These are phyloP conservation scores for Mucor plumbeus DNA, from an alignment of 371 early-diverging fungal genomes.

Conservation along the genomic window DNA sequence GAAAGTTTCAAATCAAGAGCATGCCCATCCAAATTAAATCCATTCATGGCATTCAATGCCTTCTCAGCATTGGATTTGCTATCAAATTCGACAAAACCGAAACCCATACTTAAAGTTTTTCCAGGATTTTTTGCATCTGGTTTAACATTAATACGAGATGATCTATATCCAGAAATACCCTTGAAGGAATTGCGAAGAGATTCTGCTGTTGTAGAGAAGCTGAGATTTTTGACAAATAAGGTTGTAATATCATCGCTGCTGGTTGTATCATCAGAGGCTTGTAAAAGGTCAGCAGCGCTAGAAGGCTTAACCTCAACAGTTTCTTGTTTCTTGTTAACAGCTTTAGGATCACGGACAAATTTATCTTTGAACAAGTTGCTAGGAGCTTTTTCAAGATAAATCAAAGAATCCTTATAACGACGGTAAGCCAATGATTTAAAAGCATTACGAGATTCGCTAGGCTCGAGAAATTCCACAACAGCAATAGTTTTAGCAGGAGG, in stretches of 20 bases:
- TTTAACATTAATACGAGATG: conserved; percentile 80
- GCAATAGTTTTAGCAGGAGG: conserved; percentile 96
- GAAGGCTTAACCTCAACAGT: conserved; percentile 32
- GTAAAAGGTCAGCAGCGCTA: conserved; percentile 52
- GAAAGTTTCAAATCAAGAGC: conserved; percentile 87
- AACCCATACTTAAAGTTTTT: conserved; percentile 89
- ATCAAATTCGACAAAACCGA: conserved; percentile 95
- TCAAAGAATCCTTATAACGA: conserved; percentile 85
- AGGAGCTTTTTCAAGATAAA: conserved; percentile 96
- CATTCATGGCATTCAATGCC: conserved; percentile 86
- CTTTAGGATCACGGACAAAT: conserved; percentile 51
- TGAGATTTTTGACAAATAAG: conserved; percentile 94
- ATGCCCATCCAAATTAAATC: conserved; percentile 84
- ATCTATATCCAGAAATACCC: conserved; percentile 73
- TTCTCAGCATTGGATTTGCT: conserved; percentile 76
- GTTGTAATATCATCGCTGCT: conserved; percentile 68
- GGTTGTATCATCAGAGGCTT: conserved; percentile 37
- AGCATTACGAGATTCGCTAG: conserved; percentile 89
- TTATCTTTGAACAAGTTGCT: conserved; percentile 73
- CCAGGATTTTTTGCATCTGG: conserved; percentile 80
- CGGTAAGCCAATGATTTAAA: conserved; percentile 90
- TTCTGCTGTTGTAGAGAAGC: conserved; percentile 85
- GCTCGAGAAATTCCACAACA: conserved; percentile 90
- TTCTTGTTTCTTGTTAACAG: conserved; percentile 31
- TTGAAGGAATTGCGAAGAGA: conserved; percentile 73